Percentiles rank a stretch among this genome's conserved stretches.
These are phyloP conservation scores for Aurantiochytrium sp. DNA, from an alignment of 108 stramenopile genomes.

Conservation along the genomic window DNA sequence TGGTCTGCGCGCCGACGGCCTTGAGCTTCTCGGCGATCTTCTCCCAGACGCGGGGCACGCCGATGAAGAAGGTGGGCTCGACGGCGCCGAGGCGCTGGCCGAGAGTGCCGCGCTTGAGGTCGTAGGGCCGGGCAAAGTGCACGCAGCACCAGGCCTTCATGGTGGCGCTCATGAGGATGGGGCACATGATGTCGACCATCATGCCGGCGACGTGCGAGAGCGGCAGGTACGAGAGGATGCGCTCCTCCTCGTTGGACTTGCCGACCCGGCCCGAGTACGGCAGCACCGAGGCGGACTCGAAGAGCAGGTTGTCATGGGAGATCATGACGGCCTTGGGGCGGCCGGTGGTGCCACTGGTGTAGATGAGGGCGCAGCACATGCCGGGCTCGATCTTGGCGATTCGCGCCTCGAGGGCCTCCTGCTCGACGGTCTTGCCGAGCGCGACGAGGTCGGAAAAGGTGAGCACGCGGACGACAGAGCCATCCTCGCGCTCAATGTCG, in stretches of 20 bases:
- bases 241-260: constrained; percentile 28
- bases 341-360: constrained; percentile 77
- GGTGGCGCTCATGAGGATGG: constrained; percentile 48
- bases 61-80: constrained; percentile 62
- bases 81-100: constrained; percentile 48
- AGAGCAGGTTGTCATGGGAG: constrained; percentile 67
- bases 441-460: constrained; percentile 44
- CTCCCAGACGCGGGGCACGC: constrained; percentile 67
- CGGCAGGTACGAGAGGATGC: constrained; percentile 48
- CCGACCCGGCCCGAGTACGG: constrained; percentile 12
- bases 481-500: constrained; percentile 36
- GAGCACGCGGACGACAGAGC: constrained; percentile 40
- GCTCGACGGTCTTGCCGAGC: constrained; percentile 14
- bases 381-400: constrained; percentile 44
- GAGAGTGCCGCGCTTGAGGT: constrained; percentile 55
- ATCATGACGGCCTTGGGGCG: constrained; percentile 78
- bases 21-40: constrained; percentile 68
- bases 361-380: constrained; percentile 61
- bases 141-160: constrained; percentile 38
- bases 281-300: background rate
- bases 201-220: constrained; percentile 57
- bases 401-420: constrained; percentile 38
- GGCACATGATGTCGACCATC: constrained; percentile 28
- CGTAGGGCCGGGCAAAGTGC: constrained; percentile 62
- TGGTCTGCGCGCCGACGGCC: constrained; percentile 54